Base-by-base conservation (phyloP, 495 filamentous ascomycete species). In the Penicillium canariense region DNA sequence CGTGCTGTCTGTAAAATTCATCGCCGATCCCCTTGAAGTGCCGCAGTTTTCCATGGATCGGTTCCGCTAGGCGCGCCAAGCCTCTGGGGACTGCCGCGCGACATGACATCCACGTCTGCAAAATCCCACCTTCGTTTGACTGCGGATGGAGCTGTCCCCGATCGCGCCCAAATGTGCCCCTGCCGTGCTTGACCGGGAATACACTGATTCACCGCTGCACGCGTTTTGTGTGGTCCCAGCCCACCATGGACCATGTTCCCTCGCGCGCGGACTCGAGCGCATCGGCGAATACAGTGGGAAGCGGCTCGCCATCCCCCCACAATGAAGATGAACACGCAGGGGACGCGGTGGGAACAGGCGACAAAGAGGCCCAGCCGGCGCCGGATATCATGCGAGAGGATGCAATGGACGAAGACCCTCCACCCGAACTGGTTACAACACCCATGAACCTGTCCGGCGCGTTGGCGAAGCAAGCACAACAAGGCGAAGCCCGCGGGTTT, bases 231-330 rank as follows among this genome's bases (percentile, higher is more conserved):
- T 17, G 32, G 39, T 56, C 30, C 46, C 34, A 48, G 54, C 48
- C 47, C 52, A 63, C 61, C 20, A 75, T 75, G 72, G 67, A 66
- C 52, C 60, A 71, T 73, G 66, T 54, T 50, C 58, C 58, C 34
- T 50, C 59, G 36, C 53, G 63, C 47, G 58, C 56, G 22, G 58
- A 59, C 46, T 59, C 59, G 46, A 68, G 49, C 56, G 45, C 46
- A 48, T 62, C 44, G 36, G 55, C 60, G 25, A 26, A 44, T 42
- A 59, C 54, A 14, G 54, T 62, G 34, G 52, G 54, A 45, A 42
- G 27, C 28, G 58, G 50, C n/a, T 47, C 48, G 15, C 53, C 35
- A 25, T 56, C 54, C 9, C 59, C 55, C 25, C 53, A 44, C 8
- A 56, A 61, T 55, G 59, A 46, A 32, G 40, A 56, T 18, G 34